Conservation (phyloP, 2,329 filamentous ascomycete genomes). For the Fusarium cicatricum region DNA sequence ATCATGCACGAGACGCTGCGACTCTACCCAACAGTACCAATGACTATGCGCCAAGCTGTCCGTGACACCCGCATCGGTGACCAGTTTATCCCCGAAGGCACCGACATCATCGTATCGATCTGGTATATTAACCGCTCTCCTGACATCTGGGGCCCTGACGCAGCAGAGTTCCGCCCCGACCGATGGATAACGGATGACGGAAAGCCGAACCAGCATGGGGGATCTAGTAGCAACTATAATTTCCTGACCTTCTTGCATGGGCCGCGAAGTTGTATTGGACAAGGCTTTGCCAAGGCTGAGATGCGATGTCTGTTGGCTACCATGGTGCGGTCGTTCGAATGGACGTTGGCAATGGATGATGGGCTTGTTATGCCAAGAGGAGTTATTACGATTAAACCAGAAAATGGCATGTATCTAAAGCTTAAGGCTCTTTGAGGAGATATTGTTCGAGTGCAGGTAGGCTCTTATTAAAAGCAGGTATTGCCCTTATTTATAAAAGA, state of each 20-base stretch:
- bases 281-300: conserved; percentile 76
- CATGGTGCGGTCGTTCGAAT: conserved; percentile 70
- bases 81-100: conserved; percentile 70
- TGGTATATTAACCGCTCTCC: conserved; percentile 70
- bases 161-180: conserved; percentile 73
- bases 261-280: conserved; percentile 82
- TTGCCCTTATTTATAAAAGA: too few relatives aligned
- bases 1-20: conserved; percentile 74
- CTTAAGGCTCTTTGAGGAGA: too few relatives aligned
- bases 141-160: conserved; percentile 73
- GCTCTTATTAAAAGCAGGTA: too few relatives aligned
- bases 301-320: conserved; percentile 76
- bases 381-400: conserved; percentile 72
- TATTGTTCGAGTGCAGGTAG: too few relatives aligned
- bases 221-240: conserved; percentile 73
- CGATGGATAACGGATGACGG: conserved; percentile 65
- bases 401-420: conserved; percentile 69
- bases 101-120: conserved; percentile 65
- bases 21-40: conserved; percentile 71
- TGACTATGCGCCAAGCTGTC: conserved; percentile 68
- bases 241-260: conserved; percentile 85
- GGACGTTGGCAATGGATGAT: conserved; percentile 65
- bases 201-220: conserved; percentile 69
- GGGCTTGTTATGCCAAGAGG: conserved; percentile 66
- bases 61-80: conserved; percentile 64